Evolutionary conservation across 2,329 filamentous ascomycete genomes (phyloP), one percentile per base, ranked within the genome.

Genomic region (Botrytis fabae): DNA sequence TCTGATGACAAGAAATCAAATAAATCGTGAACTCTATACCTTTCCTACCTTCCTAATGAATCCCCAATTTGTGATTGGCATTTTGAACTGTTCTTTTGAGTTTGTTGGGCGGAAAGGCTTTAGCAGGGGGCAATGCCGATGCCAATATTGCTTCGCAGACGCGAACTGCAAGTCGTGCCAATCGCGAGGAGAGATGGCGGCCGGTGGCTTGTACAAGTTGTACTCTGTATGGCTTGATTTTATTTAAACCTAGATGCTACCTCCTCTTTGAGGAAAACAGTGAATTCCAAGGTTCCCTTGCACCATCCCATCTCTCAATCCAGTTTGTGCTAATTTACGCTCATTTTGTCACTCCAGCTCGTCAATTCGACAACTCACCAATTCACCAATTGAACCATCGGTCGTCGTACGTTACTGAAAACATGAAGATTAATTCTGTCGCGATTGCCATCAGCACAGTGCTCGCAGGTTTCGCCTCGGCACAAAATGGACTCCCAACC

Each of bases 401-500:
- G 32, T 46, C 10, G 5, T 25, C 10, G 22, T 38, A 8, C 28
- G 1, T 40, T 28, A 22, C 32, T 59, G 57, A 6, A 70, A 74
- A 62, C 40, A 76, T 77, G 76, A 75, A 74, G 46, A 40, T 71
- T 51, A 74, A 66, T 25, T 64, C 54, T 60, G 59, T 74, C 65
- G 48, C 22, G 66, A 60, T 85, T 73, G 77, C 86, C 77, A 80
- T 87, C 76, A 80, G 85, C 75, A 81, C 89, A 77, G 85, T 87
- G 77, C 81, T 89, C 65, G 84, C 87, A 77, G 85, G 85, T 82
- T 82, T 89, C 74, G 85, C 86, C 75, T 81, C 83, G 75, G 86
- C 86, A 57, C 87, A 88, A 79, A 76, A 78, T 44, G 79, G 78
- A 57, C 84, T 88, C 66, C 89, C 87, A 25, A 74, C 75, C 16